phyloP scores from a whole-genome alignment of 1,284 basidiomycete genomes.

The Bondarzewia mesenterica region DNA sequence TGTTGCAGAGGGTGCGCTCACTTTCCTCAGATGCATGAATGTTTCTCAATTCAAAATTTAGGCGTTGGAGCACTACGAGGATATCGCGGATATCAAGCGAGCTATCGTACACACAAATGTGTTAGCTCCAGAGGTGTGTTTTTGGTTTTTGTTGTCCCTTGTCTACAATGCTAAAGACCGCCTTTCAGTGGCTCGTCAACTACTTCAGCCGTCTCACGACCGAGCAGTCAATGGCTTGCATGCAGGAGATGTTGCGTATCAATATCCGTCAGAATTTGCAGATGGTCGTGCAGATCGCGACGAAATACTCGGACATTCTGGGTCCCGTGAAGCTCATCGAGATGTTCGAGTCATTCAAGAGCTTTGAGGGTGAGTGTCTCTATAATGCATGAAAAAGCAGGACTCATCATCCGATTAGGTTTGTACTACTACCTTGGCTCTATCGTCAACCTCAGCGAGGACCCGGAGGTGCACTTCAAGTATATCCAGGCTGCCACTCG shows the following conservation, averaged over 20 bases:
- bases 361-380: slow-evolving; percentile 70
- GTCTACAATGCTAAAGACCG: background rate
- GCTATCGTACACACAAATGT: slow-evolving; percentile 91
- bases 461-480: slow-evolving; percentile 99
- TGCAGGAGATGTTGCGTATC: slow-evolving; percentile 95
- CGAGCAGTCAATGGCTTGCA: slow-evolving; percentile 95
- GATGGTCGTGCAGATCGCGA: slow-evolving; percentile 96
- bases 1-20: slow-evolving; percentile 77
- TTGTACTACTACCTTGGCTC: slow-evolving; percentile 98
- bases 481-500: slow-evolving; percentile 99
- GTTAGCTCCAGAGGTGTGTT: slow-evolving; percentile 74
- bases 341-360: slow-evolving; percentile 99
- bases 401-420: slow-evolving; percentile 35
- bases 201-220: slow-evolving; percentile 98
- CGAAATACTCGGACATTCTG: slow-evolving; percentile 98
- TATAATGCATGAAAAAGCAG: too few species aligned
- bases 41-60: slow-evolving; percentile 21
- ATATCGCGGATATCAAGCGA: slow-evolving; percentile 95
- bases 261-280: slow-evolving; percentile 99
- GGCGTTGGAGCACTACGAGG: slow-evolving; percentile 98
- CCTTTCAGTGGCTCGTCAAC: slow-evolving; percentile 83
- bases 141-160: background rate
- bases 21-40: background rate
- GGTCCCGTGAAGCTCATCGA: slow-evolving; percentile 97
- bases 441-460: slow-evolving; percentile 93